Evolutionary conservation across 1,284 basidiomycete genomes (phyloP), one percentile per base, ranked within the genome.

Genomic region (Melanopsichium pennsylvanicum): DNA sequence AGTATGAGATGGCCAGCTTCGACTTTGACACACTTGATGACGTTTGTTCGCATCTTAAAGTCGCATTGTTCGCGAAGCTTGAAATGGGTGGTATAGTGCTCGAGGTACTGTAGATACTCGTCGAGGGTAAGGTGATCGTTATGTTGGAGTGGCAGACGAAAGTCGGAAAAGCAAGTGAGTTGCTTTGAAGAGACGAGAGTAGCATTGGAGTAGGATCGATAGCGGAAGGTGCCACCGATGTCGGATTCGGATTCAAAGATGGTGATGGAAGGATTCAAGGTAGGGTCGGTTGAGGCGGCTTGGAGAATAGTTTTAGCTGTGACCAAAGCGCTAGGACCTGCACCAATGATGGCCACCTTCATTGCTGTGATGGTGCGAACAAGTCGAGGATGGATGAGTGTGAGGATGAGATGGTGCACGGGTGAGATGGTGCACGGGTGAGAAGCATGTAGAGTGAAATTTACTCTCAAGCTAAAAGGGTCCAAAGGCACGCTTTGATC

Each of bases 121-220:
- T 74, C 72, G n/a, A 88, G 74, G 0, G 85, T 85, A 21, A 88
- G 82, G 72, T 89, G 87, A 75, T 88, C 88, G 1, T 84, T 81
- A 57, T 86, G 84, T 9, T 83, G 78, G 22, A 85, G 75, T 10
- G 86, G 85, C 25, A 86, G 72, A 5, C 87, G 84, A 74, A 87
- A 88, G 78, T 89, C 88, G 32, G 85, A 86, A 79, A 88, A 89
- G 52, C 84, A 84, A 2, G 88, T 88, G 39, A 88, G 82, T 74
- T 88, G 87, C 72, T 87, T 86, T 8, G 85, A 86, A 2, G 85
- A 86, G 21, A 87, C 86, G 23, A 87, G 80, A 25, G 82, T 84
- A 26, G 86, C 85, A 57, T 87, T 86, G 83, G 88, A 79, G 77
- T 71, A 83, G 72, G 42, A 49, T 25, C 73, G 48, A 39, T 74